Evolutionary conservation across 495 filamentous ascomycete species (phyloP), one percentile per base, ranked within the genome.

Genomic region (Penicillium desertorum): DNA sequence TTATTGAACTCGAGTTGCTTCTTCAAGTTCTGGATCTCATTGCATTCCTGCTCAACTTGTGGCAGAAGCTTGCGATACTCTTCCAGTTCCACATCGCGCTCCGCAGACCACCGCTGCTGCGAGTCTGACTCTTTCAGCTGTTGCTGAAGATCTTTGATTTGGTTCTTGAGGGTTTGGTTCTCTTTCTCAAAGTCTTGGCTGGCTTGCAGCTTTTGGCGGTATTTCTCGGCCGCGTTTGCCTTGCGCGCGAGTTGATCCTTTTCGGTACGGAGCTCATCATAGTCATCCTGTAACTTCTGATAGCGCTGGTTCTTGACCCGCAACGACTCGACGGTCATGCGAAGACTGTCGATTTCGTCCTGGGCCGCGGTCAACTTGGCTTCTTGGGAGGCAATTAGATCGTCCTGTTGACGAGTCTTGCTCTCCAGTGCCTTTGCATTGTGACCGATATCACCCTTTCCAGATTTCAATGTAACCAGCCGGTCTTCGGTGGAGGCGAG

Each of bases 161-260:
- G 74, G 51, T 86, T 78, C 44, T 85, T 83, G 16, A 89, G 76
- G 11, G 76, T 71, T 52, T 83, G 78, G 54, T 89, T 86, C 65
- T 91, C 88, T 67, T 84, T 87, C 70, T 90, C 84, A 42, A 90
- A 76, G 52, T 82, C 82, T 59, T 87, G 82, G 59, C 85, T 87
- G 34, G 84, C 81, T 66, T 92, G 83, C 20, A 90, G 73, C 68
- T 92, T 91, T 65, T 88, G 84, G 59, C 85, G 83, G 61, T 87
- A 86, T 56, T 89, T 87, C 54, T 91, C 88, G 0, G 83, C 80
- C 16, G 82, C 84, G 62, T 91, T 95, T 25, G 90, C 87, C 66
- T 90, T 90, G 70, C 88, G 88, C n/a, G 81, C 76, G 8, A 93
- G 80, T 57, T 91, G 84, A 53, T 87, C 86, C 37, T 86, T 84